A percentile compares a stretch with the other conserved stretches of the same genome.
phyloP scores from a whole-genome alignment of 495 filamentous ascomycete species.

The Amphirosellinia nigrospora region DNA sequence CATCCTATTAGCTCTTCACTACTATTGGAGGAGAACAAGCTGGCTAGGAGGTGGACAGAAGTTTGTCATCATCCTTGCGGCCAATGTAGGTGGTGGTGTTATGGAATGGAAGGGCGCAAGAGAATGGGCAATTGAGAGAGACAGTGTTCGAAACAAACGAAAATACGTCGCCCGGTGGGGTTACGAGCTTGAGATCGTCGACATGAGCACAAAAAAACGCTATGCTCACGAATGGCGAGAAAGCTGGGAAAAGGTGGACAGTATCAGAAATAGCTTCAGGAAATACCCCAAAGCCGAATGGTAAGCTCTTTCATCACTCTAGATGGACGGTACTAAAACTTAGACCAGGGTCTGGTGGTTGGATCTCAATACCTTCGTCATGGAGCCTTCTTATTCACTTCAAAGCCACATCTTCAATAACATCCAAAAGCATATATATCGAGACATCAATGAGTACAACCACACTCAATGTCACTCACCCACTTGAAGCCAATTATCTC shows the following conservation, averaged over 20 bases:
- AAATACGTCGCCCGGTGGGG: conserved; percentile 88
- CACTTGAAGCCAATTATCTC: conserved; percentile 71
- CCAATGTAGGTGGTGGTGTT: conserved; percentile 94
- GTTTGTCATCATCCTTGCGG: conserved; percentile 90
- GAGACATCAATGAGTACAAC: conserved; percentile 96
- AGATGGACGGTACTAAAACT: conserved; percentile 37
- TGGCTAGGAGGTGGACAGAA: conserved; percentile 83
- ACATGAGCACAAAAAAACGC: conserved; percentile 97
- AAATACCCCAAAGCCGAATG: conserved; percentile 97
- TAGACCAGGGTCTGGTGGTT: conserved; percentile 94
- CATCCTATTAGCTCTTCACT: conserved; percentile 45
- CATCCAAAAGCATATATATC: conserved; percentile 77
- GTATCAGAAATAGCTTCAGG: conserved; percentile 85
- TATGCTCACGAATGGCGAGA: conserved; percentile 99
- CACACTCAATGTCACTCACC: conserved; percentile 92
- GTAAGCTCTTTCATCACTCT: conserved; percentile 56
- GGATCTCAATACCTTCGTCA: conserved; percentile 96
- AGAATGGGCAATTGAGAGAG: conserved; percentile 97
- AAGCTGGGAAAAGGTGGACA: conserved; percentile 99
- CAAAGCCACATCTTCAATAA: conserved; percentile 88
- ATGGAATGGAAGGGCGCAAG: conserved; percentile 99
- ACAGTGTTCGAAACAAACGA: conserved; percentile 93
- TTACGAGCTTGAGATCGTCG: conserved; percentile 93
- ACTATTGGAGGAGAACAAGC: conserved; percentile 53
- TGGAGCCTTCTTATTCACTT: conserved; percentile 92